Evolutionary conservation across 2,329 filamentous ascomycete species (phyloP).

Genomic region (Fusarium bulbicola): DNA sequence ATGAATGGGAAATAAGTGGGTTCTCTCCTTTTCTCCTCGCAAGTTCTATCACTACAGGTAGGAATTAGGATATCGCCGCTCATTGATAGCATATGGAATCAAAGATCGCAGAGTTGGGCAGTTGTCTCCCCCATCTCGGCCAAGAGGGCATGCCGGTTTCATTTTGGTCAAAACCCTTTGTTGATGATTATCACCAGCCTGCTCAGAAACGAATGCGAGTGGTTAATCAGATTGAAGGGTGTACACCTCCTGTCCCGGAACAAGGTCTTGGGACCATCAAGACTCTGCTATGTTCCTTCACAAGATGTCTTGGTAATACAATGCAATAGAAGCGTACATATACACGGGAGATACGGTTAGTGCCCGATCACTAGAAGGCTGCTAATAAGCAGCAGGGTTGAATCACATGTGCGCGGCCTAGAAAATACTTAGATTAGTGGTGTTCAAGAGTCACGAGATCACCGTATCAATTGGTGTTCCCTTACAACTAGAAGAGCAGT

Average conservation of each 20-base stretch:
- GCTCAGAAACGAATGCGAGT: slow-evolving; percentile 24
- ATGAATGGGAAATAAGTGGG: neutral
- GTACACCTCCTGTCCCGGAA: slow-evolving; percentile 13
- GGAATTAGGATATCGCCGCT: neutral
- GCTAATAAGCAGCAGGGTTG: neutral
- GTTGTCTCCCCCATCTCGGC: neutral
- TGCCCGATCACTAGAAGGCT: neutral
- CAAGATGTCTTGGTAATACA: neutral
- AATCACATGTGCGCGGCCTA: neutral
- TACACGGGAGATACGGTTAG: slow-evolving; percentile 18
- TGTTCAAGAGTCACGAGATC: neutral
- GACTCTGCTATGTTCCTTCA: slow-evolving; percentile 4
- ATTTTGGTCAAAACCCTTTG: neutral
- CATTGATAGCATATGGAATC: neutral
- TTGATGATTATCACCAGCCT: slow-evolving; percentile 9
- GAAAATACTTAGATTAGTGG: neutral
- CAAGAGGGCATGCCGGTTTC: neutral
- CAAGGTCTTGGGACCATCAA: slow-evolving; percentile 14
- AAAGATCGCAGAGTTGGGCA: neutral
- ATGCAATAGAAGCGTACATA: neutral
- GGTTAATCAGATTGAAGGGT: slow-evolving; percentile 5
- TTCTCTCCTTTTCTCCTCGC: neutral
- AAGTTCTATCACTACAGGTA: neutral
- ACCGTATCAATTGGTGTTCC: neutral
- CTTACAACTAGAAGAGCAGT: neutral